phyloP scores from a whole-genome alignment of 345 rosid genomes.

The Citropsis articulata region DNA sequence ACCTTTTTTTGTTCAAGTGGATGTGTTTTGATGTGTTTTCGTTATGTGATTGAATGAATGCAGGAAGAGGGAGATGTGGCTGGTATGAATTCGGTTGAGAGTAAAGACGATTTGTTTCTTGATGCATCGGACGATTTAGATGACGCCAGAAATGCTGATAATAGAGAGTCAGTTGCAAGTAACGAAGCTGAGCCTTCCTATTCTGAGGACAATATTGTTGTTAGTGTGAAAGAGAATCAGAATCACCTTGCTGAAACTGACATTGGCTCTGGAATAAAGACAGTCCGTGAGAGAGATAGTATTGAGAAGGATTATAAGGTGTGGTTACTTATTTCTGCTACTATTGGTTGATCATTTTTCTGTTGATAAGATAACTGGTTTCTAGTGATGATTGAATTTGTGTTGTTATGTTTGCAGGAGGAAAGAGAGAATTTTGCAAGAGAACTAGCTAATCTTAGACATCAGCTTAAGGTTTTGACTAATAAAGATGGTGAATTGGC shows the following conservation, averaged over 20 bases:
- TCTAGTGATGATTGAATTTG: constrained; percentile 5
- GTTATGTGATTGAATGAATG: constrained; percentile 4
- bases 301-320: constrained; percentile 39
- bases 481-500: constrained; percentile 16
- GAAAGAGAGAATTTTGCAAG: constrained; percentile 42
- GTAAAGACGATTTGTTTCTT: constrained; percentile 85
- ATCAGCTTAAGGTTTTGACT: constrained; percentile 42
- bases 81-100: constrained; percentile 38
- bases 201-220: constrained; percentile 13
- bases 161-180: constrained; percentile 33
- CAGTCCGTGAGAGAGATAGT: constrained; percentile 35
- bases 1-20: neutral
- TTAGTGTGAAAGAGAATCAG: neutral
- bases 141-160: constrained; percentile 28
- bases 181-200: constrained; percentile 8
- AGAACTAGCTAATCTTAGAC: constrained; percentile 42
- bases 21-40: neutral
- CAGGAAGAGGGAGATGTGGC: constrained; percentile 18
- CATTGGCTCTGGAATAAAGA: constrained; percentile 18
- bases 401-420: constrained; percentile 37
- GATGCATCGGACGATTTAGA: constrained; percentile 82
- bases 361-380: neutral
- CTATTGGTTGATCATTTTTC: constrained; percentile 1
- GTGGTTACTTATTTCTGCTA: neutral
- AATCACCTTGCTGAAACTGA: constrained; percentile 8